Evolutionary conservation across 73 alveolate genomes (phyloP).

Genomic region (Paramecium tetraurelia): DNA sequence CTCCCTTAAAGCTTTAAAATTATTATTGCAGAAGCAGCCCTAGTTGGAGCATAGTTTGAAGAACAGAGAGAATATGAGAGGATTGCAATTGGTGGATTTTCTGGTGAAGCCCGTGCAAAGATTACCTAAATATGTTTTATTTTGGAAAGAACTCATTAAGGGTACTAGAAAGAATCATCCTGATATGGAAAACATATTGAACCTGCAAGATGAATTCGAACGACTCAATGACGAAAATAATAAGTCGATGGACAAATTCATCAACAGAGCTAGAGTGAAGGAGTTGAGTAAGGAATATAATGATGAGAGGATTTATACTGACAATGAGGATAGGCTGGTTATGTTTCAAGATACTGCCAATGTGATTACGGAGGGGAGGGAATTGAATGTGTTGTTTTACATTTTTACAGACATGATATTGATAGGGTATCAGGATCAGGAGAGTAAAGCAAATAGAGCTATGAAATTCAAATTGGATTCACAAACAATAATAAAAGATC

Average conservation of each 20-base stretch:
- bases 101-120: neutral
- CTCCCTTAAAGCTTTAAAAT: neutral
- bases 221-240: neutral
- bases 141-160: neutral
- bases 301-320: neutral
- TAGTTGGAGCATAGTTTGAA: neutral
- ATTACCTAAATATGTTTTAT: conserved; percentile 10
- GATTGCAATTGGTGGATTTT: neutral
- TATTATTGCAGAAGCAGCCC: neutral
- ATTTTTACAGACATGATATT: neutral
- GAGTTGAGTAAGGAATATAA: neutral
- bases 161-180: neutral
- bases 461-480: neutral
- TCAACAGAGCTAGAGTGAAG: neutral
- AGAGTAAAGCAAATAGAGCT: neutral
- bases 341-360: neutral
- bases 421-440: neutral
- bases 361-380: neutral
- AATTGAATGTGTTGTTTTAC: neutral
- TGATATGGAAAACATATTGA: neutral
- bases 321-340: neutral
- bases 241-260: neutral
- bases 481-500: neutral
- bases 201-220: neutral
- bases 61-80: neutral